Percentiles rank a stretch among this genome's conserved stretches.
These are phyloP conservation scores for Narthecium ossifragum DNA, from an alignment of 106 monocot species.

Conservation along the genomic window DNA sequence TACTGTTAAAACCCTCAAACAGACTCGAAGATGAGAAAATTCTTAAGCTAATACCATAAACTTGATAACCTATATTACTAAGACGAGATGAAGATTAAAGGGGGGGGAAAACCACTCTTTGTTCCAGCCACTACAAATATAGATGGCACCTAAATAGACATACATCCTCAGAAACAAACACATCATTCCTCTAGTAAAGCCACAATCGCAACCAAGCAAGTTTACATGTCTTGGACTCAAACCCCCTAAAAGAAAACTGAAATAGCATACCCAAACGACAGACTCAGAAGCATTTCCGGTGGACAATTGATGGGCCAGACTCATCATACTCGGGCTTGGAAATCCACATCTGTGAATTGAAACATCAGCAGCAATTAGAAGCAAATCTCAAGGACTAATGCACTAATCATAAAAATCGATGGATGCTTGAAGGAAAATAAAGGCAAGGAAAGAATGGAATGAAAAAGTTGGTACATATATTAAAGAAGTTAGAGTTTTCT, in stretches of 20 bases:
- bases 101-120: background rate
- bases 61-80: too few species aligned
- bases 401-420: background rate
- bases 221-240: slow-evolving; percentile 1
- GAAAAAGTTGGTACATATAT: too few species aligned
- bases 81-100: background rate
- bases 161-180: background rate
- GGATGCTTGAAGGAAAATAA: too few species aligned
- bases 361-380: background rate
- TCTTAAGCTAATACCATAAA: too few species aligned
- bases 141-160: background rate
- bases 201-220: slow-evolving; percentile 1
- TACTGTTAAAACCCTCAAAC: too few species aligned
- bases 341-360: slow-evolving; percentile 14
- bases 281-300: slow-evolving; percentile 20
- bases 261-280: background rate
- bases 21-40: too few species aligned
- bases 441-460: too few species aligned
- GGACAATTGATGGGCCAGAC: slow-evolving; percentile 14
- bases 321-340: slow-evolving; percentile 16
- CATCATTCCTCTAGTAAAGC: background rate
- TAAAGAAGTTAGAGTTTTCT: too few species aligned
- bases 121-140: background rate
- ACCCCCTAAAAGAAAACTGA: background rate
- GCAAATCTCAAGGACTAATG: background rate